A percentile compares a stretch with the other conserved stretches of the same genome.
Conservation (phyloP, 108 stramenopile genomes). For the Nitzschia putrida region DNA sequence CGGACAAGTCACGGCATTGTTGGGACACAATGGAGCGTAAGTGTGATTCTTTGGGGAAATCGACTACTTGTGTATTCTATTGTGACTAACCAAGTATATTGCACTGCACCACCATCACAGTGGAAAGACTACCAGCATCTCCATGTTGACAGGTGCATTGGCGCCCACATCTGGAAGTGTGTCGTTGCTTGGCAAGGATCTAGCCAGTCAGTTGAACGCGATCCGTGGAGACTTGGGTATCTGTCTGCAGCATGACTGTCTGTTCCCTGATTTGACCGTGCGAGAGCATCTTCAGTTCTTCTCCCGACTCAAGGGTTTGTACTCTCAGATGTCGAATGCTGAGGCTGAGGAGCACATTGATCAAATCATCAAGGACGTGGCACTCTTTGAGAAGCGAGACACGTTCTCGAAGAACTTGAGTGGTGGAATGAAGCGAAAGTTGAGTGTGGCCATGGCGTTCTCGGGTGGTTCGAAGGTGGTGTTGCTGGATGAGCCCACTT, state of each 20-base stretch:
- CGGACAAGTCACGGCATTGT: constrained; percentile 89
- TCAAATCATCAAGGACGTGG: constrained; percentile 74
- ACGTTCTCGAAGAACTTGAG: constrained; percentile 75
- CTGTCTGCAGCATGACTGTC: constrained; percentile 92
- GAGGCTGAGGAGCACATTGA: constrained; percentile 64
- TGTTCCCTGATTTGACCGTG: constrained; percentile 87
- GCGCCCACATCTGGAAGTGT: constrained; percentile 87
- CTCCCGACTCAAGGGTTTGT: constrained; percentile 76
- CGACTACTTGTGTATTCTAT: not conserved
- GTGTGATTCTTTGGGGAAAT: not conserved
- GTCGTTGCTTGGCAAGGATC: constrained; percentile 75
- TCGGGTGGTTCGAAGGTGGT: constrained; percentile 64
- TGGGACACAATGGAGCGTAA: constrained; percentile 89
- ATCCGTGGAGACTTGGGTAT: constrained; percentile 85
- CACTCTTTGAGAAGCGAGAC: constrained; percentile 69
- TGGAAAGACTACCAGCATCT: constrained; percentile 67
- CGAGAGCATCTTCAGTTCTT: constrained; percentile 89
- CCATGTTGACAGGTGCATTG: constrained; percentile 92
- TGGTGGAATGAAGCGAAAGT: constrained; percentile 89
- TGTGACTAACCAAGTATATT: not conserved
- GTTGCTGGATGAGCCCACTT: constrained; percentile 38
- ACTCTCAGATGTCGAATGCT: constrained; percentile 41
- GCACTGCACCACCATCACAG: not conserved
- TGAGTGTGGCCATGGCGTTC: constrained; percentile 88
- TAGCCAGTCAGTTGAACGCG: constrained; percentile 58